A percentile compares a stretch with the other conserved stretches of the same genome.
These are phyloP conservation scores for Neopestalotiopsis clavispora DNA, from an alignment of 2,329 filamentous ascomycete genomes.

Conservation along the genomic window DNA sequence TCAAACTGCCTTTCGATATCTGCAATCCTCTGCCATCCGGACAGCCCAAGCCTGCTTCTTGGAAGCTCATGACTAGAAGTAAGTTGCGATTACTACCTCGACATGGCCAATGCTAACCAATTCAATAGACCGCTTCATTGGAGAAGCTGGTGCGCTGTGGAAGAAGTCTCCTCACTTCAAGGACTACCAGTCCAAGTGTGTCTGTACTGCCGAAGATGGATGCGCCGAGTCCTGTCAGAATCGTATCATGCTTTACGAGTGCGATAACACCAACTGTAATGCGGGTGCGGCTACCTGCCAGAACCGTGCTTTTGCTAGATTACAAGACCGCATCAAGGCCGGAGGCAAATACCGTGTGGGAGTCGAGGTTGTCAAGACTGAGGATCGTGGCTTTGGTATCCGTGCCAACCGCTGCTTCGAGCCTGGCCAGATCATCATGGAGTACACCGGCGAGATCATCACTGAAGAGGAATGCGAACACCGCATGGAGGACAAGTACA, in stretches of 20 bases:
- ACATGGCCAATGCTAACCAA: not conserved
- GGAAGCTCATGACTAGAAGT: conserved; percentile 92
- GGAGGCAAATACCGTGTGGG: conserved; percentile 90
- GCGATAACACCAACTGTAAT: conserved; percentile 87
- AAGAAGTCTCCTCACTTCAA: conserved; percentile 77
- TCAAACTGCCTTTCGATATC: conserved; percentile 87
- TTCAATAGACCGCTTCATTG: conserved; percentile 82
- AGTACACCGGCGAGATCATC: conserved; percentile 98
- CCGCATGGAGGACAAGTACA: conserved; percentile 92
- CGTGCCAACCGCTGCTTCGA: conserved; percentile 87
- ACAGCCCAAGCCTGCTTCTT: conserved; percentile 91
- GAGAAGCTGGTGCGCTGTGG: conserved; percentile 81
- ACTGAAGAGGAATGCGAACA: conserved; percentile 92
- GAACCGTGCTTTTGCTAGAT: conserved; percentile 85
- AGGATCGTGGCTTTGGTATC: conserved; percentile 87
- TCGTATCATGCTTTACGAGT: conserved; percentile 96
- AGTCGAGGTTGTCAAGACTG: conserved; percentile 92
- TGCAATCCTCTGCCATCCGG: conserved; percentile 86
- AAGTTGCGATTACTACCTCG: conserved; percentile 39
- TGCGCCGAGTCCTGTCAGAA: conserved; percentile 94
- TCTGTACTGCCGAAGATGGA: conserved; percentile 77
- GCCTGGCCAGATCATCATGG: conserved; percentile 94
- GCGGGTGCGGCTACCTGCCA: conserved; percentile 75
- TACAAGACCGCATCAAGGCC: conserved; percentile 74
- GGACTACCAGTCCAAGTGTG: conserved; percentile 77